phyloP scores from a whole-genome alignment of 768 basidiomycete genomes.

The Candolleomyces efflorescens region DNA sequence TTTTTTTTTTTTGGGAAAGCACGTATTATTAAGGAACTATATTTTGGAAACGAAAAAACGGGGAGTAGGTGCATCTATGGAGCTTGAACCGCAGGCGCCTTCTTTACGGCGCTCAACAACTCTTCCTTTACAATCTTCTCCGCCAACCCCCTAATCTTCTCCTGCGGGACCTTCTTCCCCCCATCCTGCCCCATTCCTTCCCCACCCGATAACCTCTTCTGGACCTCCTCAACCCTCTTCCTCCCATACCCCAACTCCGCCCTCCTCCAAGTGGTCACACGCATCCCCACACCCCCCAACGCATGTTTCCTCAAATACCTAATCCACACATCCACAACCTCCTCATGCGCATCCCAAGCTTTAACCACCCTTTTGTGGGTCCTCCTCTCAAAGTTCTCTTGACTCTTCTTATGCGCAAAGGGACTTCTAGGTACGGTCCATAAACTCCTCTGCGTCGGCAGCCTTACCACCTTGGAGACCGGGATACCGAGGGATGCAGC shows the following conservation, averaged over 20 bases:
- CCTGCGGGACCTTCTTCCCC: conserved; percentile 2
- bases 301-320: conserved; percentile 72
- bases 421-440: conserved; percentile 87
- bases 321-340: conserved; percentile 77
- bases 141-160: conserved; percentile 7
- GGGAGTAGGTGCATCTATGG: too few relatives aligned
- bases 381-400: conserved; percentile 91
- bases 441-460: conserved; percentile 72
- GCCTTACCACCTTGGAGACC: conserved; percentile 52
- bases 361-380: conserved; percentile 85
- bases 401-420: conserved; percentile 89
- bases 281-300: conserved; percentile 84
- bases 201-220: background rate
- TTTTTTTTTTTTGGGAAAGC: too few relatives aligned
- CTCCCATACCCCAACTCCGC: conserved; percentile 46
- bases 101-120: background rate
- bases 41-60: too few relatives aligned
- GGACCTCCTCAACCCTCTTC: background rate
- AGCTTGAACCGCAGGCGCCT: background rate
- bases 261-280: conserved; percentile 74
- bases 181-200: background rate
- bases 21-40: too few relatives aligned
- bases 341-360: conserved; percentile 82
- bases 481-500: conserved; percentile 86
- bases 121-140: conserved; percentile 17